Evolutionary conservation across 768 basidiomycete genomes (phyloP), one percentile per base, ranked within the genome.

Genomic region (Clavaria fumosa): DNA sequence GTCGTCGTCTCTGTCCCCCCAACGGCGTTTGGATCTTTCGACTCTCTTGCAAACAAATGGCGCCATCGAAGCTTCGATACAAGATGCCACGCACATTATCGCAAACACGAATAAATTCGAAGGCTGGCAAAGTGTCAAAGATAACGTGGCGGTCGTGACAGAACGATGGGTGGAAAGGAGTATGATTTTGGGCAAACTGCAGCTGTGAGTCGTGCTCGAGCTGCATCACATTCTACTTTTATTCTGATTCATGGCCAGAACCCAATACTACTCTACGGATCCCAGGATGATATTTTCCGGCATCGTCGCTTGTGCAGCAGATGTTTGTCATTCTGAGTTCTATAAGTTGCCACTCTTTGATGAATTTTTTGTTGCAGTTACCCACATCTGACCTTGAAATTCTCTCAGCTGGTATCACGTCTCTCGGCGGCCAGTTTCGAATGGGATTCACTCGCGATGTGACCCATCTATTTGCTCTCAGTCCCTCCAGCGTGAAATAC

Each of bases 381-480:
- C 69, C 75, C 0, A 35, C 61, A 1, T 44, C 70, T 5, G 89
- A 93, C 52, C 56, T 73, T 19, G 81, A 83, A 49, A 70, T 78
- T 2, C 67, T 93, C 27, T 67, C 69, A 0, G 78, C 75, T 0
- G 82, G 77, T 0, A 72, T 91, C 20, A 64, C 66, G 2, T 70
- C 75, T 0, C 69, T 84, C 3, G 89, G 90, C 2, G 90, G 90
- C 0, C 78, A 84, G 53, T 85, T 75, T 75, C 70, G 83, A 18
- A 57, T 59, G 0, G 75, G 72, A 6, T 67, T 91, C 34, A 89
- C 86, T 0, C 67, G 70, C 40, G 89, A 93, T 40, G 79, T 88
- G 15, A 91, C 90, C 0, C 90, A 93, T 52, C 67, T 93, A 35
- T 81, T 91, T 47, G 72, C 74, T 21, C 55, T 78, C 23, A 56